These are phyloP conservation scores for Endothia cerciana DNA, from an alignment of 2,329 filamentous ascomycete species.

Conservation along the genomic window DNA sequence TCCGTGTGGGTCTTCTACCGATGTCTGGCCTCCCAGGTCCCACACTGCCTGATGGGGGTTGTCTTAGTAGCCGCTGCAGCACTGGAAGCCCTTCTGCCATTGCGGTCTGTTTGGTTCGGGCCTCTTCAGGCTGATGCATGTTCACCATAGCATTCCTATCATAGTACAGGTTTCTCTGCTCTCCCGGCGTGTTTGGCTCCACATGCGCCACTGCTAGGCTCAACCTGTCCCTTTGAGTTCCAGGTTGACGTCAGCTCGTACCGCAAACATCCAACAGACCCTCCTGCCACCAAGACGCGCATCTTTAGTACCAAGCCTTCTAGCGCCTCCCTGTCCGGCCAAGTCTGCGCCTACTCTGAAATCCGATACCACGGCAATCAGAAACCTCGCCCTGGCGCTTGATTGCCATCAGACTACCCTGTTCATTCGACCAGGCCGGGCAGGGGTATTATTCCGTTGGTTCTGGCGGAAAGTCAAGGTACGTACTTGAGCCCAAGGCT, in stretches of 20 bases:
- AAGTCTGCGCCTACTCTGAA: conserved; percentile 1
- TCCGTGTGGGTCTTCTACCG: conserved; percentile 1
- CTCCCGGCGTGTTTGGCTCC: not conserved
- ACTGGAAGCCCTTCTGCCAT: not conserved
- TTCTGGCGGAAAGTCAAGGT: conserved; percentile 21
- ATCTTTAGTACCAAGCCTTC: not conserved
- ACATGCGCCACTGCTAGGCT: conserved; percentile 5
- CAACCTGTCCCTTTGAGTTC: not conserved
- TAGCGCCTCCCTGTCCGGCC: conserved; percentile 2
- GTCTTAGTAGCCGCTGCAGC: not conserved
- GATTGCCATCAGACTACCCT: no score
- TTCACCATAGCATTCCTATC: not conserved
- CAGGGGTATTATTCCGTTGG: not conserved
- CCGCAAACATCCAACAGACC: conserved; percentile 6
- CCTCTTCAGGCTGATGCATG: not conserved
- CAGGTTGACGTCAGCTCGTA: conserved; percentile 22
- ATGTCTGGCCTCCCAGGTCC: not conserved
- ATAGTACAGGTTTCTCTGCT: not conserved
- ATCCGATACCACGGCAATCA: conserved; percentile 1
- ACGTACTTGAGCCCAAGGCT: conserved; percentile 14
- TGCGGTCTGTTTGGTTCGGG: not conserved
- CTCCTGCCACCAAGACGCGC: conserved; percentile 4
- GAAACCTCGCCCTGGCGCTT: conserved; percentile 5
- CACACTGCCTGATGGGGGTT: not conserved
- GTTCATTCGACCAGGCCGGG: not conserved